Evolutionary conservation across 257 asterid genomes (phyloP).

Genomic region (Solanum peruvianum): DNA sequence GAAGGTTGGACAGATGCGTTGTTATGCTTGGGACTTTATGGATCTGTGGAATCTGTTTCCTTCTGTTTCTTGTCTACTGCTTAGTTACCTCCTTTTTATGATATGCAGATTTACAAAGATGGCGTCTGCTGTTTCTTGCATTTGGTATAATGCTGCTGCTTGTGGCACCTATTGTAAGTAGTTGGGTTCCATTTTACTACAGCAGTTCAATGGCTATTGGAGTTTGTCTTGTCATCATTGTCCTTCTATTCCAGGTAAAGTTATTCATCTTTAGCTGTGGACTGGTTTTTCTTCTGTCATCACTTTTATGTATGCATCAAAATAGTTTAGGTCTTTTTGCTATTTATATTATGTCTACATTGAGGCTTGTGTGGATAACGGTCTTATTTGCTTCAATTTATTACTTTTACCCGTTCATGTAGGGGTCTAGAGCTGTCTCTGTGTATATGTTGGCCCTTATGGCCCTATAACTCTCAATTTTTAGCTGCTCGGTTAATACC

Average conservation of each 20-base stretch:
- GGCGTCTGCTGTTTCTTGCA: conserved; percentile 62
- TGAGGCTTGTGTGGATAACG: not conserved
- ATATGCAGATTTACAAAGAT: conserved; percentile 57
- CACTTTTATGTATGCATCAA: not conserved
- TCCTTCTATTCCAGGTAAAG: conserved; percentile 81
- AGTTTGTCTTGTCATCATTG: conserved; percentile 62
- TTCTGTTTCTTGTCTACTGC: not conserved
- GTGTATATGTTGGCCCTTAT: not conserved
- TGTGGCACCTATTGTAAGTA: conserved; percentile 71
- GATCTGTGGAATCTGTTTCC: not conserved
- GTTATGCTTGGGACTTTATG: not conserved
- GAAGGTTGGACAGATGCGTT: conserved; percentile 33
- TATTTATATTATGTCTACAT: not conserved
- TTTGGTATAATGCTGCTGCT: conserved; percentile 53
- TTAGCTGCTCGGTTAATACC: not conserved
- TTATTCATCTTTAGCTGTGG: not conserved
- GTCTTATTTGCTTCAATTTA: not conserved
- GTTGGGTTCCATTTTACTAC: conserved; percentile 94
- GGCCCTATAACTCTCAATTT: not conserved
- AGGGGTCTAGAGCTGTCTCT: not conserved
- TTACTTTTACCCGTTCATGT: not conserved
- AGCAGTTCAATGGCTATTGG: conserved; percentile 92
- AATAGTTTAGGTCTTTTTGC: not conserved
- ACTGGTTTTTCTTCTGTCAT: not conserved
- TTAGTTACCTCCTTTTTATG: not conserved